These are phyloP conservation scores for Pisolithus marmoratus DNA, from an alignment of 768 basidiomycete species.

Conservation along the genomic window DNA sequence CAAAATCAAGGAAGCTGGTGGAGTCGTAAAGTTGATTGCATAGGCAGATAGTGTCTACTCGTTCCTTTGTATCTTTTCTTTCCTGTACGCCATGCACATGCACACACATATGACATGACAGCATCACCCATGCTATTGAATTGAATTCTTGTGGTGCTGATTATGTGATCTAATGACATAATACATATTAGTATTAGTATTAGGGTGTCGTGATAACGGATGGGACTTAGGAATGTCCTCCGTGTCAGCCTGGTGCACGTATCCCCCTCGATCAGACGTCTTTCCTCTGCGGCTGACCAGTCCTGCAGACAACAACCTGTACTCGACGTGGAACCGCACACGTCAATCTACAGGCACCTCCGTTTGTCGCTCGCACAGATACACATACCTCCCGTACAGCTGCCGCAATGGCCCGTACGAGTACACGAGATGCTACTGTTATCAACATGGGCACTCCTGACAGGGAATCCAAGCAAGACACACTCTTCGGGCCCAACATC, in stretches of 20 bases:
- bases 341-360: conserved; percentile 46
- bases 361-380: conserved; percentile 46
- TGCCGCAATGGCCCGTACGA: conserved; percentile 42
- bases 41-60: conserved; percentile 36
- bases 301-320: conserved; percentile 41
- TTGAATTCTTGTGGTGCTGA: neutral
- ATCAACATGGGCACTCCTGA: conserved; percentile 28
- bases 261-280: neutral
- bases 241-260: conserved; percentile 37
- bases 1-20: conserved; percentile 92
- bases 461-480: conserved; percentile 65
- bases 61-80: conserved; percentile 21
- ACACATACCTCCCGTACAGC: conserved; percentile 44
- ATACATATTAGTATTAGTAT: neutral
- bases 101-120: conserved; percentile 5
- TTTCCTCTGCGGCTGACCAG: conserved; percentile 4
- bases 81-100: conserved; percentile 6
- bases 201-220: no score
- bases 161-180: neutral
- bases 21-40: conserved; percentile 90
- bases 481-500: conserved; percentile 89
- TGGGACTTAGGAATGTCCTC: conserved; percentile 27
- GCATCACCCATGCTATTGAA: conserved; percentile 10
- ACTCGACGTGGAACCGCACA: conserved; percentile 54
- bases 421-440: conserved; percentile 19